phyloP scores from a whole-genome alignment of 1,139 yeast species.

The Candida pseudoviswanathii region DNA sequence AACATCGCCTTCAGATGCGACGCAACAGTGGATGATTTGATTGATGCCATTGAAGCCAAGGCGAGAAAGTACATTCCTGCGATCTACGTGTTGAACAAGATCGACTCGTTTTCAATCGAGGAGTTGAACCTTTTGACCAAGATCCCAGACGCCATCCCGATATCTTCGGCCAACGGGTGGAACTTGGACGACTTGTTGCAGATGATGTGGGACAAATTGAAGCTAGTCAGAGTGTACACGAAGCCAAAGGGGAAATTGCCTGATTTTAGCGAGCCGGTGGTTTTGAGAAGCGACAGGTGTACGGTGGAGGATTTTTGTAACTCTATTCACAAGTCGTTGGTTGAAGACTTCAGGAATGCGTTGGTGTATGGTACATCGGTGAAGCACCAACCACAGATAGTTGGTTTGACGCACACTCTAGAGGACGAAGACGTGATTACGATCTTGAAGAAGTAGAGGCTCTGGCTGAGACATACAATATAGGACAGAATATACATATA shows the following conservation, averaged over 20 bases:
- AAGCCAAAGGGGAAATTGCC: slow-evolving; percentile 95
- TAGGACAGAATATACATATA: no score
- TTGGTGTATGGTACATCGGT: slow-evolving; percentile 90
- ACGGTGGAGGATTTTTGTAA: slow-evolving; percentile 96
- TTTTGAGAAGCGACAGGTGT: slow-evolving; percentile 76
- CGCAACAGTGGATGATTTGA: slow-evolving; percentile 94
- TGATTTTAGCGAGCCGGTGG: slow-evolving; percentile 94
- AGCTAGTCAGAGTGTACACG: slow-evolving; percentile 92
- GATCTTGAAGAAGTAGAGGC: slow-evolving; percentile 67
- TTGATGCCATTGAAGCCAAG: slow-evolving; percentile 89
- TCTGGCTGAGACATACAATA: no score
- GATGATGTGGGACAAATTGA: slow-evolving; percentile 90
- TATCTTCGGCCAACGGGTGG: slow-evolving; percentile 95
- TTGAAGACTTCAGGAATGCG: slow-evolving; percentile 90
- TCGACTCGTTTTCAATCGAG: slow-evolving; percentile 91
- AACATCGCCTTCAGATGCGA: slow-evolving; percentile 96
- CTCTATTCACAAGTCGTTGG: slow-evolving; percentile 91
- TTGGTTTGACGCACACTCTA: slow-evolving; percentile 78
- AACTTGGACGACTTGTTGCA: slow-evolving; percentile 92
- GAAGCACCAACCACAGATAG: slow-evolving; percentile 97
- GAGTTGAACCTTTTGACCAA: slow-evolving; percentile 87
- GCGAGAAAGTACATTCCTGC: slow-evolving; percentile 95
- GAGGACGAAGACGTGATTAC: slow-evolving; percentile 98
- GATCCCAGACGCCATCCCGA: slow-evolving; percentile 96
- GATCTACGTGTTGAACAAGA: slow-evolving; percentile 88